Evolutionary conservation across 805 yeast genomes (phyloP).

Genomic region (Komagataella phaffii): DNA sequence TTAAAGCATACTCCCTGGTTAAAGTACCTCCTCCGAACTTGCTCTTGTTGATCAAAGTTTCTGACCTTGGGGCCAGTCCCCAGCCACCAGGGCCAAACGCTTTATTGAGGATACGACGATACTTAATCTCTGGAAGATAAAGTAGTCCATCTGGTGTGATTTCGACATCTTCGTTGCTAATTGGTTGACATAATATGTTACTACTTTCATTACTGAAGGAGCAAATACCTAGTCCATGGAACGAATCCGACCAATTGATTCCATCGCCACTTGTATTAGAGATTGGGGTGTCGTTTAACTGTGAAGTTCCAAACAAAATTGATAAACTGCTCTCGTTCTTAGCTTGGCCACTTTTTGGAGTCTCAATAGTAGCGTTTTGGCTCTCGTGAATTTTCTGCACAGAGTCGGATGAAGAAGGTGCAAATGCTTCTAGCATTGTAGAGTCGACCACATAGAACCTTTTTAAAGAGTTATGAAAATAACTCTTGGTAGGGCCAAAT

Average conservation of each 20-base stretch:
- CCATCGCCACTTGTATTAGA: conserved; percentile 7
- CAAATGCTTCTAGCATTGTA: background rate
- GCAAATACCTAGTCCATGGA: conserved; percentile 71
- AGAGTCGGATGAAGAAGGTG: too few species aligned
- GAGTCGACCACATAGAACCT: background rate
- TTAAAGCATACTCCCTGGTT: conserved; percentile 81
- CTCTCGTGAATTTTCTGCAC: background rate
- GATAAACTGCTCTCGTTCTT: background rate
- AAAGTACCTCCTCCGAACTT: conserved; percentile 30
- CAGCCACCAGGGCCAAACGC: conserved; percentile 99
- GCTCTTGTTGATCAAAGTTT: conserved; percentile 60
- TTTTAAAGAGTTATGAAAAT: background rate
- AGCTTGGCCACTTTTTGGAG: background rate
- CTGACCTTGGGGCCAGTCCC: conserved; percentile 93
- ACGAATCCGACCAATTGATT: conserved; percentile 76
- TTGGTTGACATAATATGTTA: conserved; percentile 43
- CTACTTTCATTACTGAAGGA: conserved; percentile 56
- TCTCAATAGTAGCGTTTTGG: background rate
- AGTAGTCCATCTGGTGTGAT: conserved; percentile 91
- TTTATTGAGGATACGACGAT: conserved; percentile 72
- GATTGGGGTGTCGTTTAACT: background rate
- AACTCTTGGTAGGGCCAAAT: background rate
- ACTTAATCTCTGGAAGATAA: conserved; percentile 90
- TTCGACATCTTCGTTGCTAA: conserved; percentile 70
- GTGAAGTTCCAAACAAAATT: background rate